Evolutionary conservation across 164 flowering plant genomes (phyloP).

Genomic region (Annona cherimola): DNA sequence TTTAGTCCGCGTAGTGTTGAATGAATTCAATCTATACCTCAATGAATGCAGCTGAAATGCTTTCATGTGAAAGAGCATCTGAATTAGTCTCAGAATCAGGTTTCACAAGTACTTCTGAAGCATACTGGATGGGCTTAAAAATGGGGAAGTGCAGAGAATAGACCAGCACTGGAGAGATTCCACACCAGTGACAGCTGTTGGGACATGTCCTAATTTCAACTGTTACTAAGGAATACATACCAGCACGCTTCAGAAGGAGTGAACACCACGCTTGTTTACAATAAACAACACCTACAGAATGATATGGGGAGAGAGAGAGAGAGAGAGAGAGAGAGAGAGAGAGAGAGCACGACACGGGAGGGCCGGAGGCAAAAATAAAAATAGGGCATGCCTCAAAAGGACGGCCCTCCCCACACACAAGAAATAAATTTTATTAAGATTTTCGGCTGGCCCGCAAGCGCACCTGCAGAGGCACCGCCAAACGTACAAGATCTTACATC

Average conservation of each 20-base stretch:
- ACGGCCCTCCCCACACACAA: constrained; percentile 1
- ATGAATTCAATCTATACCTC: background rate
- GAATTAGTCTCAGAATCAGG: background rate
- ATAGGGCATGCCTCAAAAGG: background rate
- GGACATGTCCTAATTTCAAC: background rate
- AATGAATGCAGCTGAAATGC: background rate
- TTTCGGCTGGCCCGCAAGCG: constrained; percentile 3
- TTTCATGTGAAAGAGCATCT: background rate
- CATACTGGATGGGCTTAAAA: background rate
- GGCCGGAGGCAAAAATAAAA: background rate
- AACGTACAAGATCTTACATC: background rate
- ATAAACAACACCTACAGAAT: background rate
- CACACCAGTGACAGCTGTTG: background rate
- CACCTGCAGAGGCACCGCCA: constrained; percentile 3
- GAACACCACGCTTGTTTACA: background rate
- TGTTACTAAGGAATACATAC: background rate
- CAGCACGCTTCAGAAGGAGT: background rate
- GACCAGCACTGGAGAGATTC: background rate
- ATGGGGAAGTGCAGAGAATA: background rate
- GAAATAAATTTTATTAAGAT: background rate
- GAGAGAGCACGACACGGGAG: background rate
- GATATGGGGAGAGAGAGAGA: background rate
- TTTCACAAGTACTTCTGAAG: background rate
- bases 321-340: background rate
- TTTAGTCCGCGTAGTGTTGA: too few species aligned